phyloP scores from a whole-genome alignment of 2,329 filamentous ascomycete genomes.

The Xylaria sp. region DNA sequence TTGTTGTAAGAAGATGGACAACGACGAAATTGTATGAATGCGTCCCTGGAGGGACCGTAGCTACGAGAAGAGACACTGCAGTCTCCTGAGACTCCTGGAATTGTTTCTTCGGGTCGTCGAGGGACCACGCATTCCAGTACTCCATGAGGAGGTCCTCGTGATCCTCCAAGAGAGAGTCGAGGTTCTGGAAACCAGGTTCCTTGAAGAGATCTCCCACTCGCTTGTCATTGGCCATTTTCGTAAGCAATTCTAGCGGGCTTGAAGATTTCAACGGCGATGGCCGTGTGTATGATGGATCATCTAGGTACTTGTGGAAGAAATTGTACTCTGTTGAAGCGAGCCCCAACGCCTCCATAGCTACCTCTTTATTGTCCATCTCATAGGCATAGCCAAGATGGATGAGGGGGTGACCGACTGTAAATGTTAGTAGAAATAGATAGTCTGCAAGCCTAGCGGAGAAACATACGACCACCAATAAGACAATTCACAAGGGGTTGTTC shows the following conservation, averaged over 20 bases:
- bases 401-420: constrained; percentile 84
- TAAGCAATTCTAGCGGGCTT: constrained; percentile 76
- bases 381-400: constrained; percentile 96
- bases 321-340: constrained; percentile 70
- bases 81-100: constrained; percentile 78
- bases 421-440: constrained; percentile 46
- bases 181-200: constrained; percentile 68
- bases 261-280: constrained; percentile 69
- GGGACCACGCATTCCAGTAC: constrained; percentile 90
- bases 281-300: constrained; percentile 76
- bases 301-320: constrained; percentile 74
- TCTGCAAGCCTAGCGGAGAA: constrained; percentile 18
- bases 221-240: constrained; percentile 74
- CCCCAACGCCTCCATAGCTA: constrained; percentile 88
- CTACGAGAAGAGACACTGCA: constrained; percentile 70
- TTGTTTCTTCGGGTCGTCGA: constrained; percentile 75
- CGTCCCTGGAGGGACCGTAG: constrained; percentile 66
- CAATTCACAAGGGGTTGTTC: constrained; percentile 83
- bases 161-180: constrained; percentile 74
- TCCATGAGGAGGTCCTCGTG: constrained; percentile 79
- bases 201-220: constrained; percentile 76
- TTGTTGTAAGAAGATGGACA: constrained; percentile 83
- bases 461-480: constrained; percentile 80
- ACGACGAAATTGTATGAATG: constrained; percentile 85
- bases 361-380: constrained; percentile 84